Evolutionary conservation across 2,329 filamentous ascomycete species (phyloP), one percentile per base, ranked within the genome.

Genomic region (Ophiocordyceps robertsii): DNA sequence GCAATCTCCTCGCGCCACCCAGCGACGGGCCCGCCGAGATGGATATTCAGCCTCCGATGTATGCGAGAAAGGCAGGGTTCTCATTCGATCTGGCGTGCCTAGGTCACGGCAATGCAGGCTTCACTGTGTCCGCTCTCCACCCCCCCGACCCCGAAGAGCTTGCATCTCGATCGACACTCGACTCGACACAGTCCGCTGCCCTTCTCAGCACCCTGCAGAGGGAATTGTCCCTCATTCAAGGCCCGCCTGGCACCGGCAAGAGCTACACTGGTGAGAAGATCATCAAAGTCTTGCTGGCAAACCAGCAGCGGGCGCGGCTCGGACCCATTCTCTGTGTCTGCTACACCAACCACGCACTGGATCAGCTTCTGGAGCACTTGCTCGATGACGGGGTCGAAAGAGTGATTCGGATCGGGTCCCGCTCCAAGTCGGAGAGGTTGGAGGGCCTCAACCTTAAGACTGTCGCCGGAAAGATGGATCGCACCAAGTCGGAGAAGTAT

Each of bases 221-320:
- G 1, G 66, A 67, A 30, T 56, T 82, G 9, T 70, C 75, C 1
- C 61, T 84, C 5, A 80, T 84, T 11, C 80, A 85, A 59, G 82
- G 82, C 0, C 81, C 81, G 0, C 81, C 81, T 0, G 81, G 82
- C 0, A 85, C 81, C 0, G 81, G 82, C 0, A 85, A 85, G 53
- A 73, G 67, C 4, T 83, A 71, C 47, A 66, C 71, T 0, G 80
- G 79, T 3, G 66, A 76, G 2, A 65, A 70, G 37, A 54, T 84
- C n/a, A 69, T 82, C 45, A 70, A 72, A 45, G 64, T 69, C 0
- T 53, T 81, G 6, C 51, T 81, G 3, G 53, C 54, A 12, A 68
- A 69, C 47, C 66, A 64, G 39, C 29, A 35, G 0, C 47, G 50
- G 8, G 61, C 64, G 0, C 42, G 55, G 0, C 49, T 77, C 0